phyloP scores from a whole-genome alignment of 1,284 basidiomycete species.

The Tilletia horrida region DNA sequence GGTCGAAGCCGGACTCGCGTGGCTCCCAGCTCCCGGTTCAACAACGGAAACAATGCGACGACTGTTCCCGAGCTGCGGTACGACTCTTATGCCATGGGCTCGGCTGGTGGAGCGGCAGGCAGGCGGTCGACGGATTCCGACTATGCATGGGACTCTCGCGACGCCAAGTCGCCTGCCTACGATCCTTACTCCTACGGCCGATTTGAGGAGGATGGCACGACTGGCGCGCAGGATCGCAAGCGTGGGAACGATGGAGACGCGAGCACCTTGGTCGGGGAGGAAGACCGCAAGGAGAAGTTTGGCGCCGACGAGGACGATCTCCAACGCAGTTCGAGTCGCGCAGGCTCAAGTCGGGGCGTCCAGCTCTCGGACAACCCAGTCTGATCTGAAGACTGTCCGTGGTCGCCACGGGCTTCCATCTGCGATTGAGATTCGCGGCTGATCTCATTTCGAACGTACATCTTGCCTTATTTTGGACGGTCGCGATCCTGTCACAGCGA shows the following conservation, averaged over 20 bases:
- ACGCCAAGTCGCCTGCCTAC: constrained; percentile 12
- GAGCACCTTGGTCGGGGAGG: constrained; percentile 11
- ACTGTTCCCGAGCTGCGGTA: constrained; percentile 4
- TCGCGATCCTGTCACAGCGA: too few relatives aligned
- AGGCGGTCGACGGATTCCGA: constrained; percentile 11
- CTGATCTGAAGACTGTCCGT: background rate
- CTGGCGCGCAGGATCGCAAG: background rate
- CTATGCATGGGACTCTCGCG: constrained; percentile 17
- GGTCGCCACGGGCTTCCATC: too few relatives aligned
- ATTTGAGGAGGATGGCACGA: background rate
- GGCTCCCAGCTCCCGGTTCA: constrained; percentile 2
- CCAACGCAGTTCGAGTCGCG: background rate
- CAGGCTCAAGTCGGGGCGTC: constrained; percentile 2
- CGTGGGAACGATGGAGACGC: background rate
- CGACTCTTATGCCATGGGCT: constrained; percentile 8
- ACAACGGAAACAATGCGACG: background rate
- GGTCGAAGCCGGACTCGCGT: constrained; percentile 22
- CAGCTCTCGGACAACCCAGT: constrained; percentile 3
- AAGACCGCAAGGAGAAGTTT: constrained; percentile 12
- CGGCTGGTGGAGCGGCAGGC: background rate
- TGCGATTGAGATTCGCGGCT: too few relatives aligned
- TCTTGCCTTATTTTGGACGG: too few relatives aligned
- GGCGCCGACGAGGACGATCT: background rate
- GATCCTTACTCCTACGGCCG: constrained; percentile 12
- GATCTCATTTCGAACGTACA: too few relatives aligned